These are phyloP conservation scores for Mesembryanthemum crystallinum DNA, from an alignment of 148 eudicot species.

Conservation along the genomic window DNA sequence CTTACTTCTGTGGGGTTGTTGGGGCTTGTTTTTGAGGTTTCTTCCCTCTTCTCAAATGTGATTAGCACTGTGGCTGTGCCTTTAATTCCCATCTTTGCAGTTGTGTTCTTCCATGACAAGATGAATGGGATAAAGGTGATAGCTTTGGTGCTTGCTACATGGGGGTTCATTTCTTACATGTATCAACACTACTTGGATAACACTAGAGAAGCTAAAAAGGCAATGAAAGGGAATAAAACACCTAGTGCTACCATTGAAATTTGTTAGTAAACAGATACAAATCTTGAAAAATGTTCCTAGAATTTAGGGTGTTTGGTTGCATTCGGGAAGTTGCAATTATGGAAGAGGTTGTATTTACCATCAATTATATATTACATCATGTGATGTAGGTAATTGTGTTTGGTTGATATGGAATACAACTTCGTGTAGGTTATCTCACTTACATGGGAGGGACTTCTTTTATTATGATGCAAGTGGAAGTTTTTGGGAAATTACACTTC, in stretches of 20 bases:
- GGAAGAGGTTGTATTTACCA: too few species aligned
- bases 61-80: conserved; percentile 50
- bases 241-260: conserved; percentile 9
- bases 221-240: background rate
- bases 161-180: conserved; percentile 54
- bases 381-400: too few species aligned
- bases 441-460: too few species aligned
- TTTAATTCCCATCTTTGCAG: conserved; percentile 45
- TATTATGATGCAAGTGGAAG: too few species aligned
- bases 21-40: conserved; percentile 45
- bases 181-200: conserved; percentile 50
- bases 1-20: conserved; percentile 32
- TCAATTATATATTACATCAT: too few species aligned
- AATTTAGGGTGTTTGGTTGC: too few species aligned
- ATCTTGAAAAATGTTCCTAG: too few species aligned
- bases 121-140: conserved; percentile 49
- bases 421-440: too few species aligned
- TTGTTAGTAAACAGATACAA: background rate
- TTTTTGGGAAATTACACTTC: too few species aligned
- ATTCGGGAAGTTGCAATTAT: too few species aligned
- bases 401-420: too few species aligned
- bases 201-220: conserved; percentile 16
- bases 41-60: conserved; percentile 47
- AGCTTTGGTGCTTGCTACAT: conserved; percentile 38
- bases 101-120: conserved; percentile 46